phyloP scores from a whole-genome alignment of 2,329 filamentous ascomycete genomes.

The Penicillium digitatum region DNA sequence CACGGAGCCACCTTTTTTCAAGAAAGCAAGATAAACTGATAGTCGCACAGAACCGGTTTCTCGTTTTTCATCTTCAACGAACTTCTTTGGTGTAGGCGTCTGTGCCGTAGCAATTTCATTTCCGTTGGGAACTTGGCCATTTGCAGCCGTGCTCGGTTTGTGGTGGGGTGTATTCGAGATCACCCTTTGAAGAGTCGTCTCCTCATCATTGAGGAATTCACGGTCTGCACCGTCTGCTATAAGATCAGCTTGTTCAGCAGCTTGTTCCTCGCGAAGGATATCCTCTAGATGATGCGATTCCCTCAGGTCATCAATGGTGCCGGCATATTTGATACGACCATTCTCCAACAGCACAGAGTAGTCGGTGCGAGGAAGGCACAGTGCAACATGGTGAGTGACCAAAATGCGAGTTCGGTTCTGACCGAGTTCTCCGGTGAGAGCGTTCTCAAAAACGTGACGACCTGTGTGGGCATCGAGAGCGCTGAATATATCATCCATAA shows the following conservation, averaged over 20 bases:
- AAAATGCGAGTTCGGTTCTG: constrained; percentile 68
- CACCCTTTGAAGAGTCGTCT: constrained; percentile 21
- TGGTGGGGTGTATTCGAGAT: constrained; percentile 19
- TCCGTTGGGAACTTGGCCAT: constrained; percentile 11
- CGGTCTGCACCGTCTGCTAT: constrained; percentile 6
- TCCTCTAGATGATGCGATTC: constrained; percentile 41
- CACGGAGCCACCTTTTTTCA: constrained; percentile 62
- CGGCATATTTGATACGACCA: constrained; percentile 61
- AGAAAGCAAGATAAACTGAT: constrained; percentile 64
- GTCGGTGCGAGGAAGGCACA: constrained; percentile 67
- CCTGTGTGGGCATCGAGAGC: constrained; percentile 77
- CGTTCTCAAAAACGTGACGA: constrained; percentile 72
- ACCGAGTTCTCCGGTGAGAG: constrained; percentile 67
- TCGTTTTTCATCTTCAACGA: constrained; percentile 70
- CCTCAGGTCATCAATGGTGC: constrained; percentile 58
- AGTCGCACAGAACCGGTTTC: constrained; percentile 66
- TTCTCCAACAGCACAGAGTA: constrained; percentile 71
- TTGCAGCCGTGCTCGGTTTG: constrained; percentile 4
- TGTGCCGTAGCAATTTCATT: constrained; percentile 19
- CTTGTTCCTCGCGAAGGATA: constrained; percentile 38
- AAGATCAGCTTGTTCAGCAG: constrained; percentile 43
- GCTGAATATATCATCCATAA: constrained; percentile 81
- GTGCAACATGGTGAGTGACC: constrained; percentile 73
- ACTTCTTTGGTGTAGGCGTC: constrained; percentile 56
- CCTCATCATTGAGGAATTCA: constrained; percentile 12